Conservation (phyloP, 78 protist species). For the Creolimax fragrantissima region DNA sequence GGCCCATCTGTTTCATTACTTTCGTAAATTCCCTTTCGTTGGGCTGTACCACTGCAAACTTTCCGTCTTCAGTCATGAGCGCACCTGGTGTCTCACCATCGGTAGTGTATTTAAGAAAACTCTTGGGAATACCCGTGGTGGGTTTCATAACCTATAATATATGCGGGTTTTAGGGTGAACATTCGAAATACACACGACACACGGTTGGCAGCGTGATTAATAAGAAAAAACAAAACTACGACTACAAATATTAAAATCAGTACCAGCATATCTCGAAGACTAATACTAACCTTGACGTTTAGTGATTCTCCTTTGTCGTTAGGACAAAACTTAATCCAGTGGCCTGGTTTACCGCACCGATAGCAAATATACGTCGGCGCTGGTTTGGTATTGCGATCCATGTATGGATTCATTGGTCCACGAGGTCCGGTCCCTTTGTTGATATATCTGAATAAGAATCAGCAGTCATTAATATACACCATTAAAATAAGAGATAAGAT, state of each 20-base stretch:
- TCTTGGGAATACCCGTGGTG: neutral
- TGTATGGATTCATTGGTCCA: neutral
- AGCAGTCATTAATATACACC: too few relatives aligned
- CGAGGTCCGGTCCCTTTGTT: neutral
- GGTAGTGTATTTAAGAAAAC: neutral
- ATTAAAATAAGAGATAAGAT: too few relatives aligned
- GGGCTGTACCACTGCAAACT: neutral
- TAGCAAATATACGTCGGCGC: constrained; percentile 5
- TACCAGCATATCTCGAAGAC: too few relatives aligned
- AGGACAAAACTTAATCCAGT: neutral
- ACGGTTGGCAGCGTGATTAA: too few relatives aligned
- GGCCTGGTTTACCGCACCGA: constrained; percentile 14
- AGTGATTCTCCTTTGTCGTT: neutral
- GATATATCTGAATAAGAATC: neutral
- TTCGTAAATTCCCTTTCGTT: constrained; percentile 2
- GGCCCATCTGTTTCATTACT: neutral
- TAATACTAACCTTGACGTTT: neutral
- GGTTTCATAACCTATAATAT: neutral
- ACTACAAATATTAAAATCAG: too few relatives aligned
- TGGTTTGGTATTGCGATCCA: neutral
- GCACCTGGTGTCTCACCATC: neutral
- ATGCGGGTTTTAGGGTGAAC: too few relatives aligned
- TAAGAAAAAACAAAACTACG: too few relatives aligned
- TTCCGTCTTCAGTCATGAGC: neutral
- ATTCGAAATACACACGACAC: too few relatives aligned